A percentile compares a stretch with the other conserved stretches of the same genome.
Evolutionary conservation across 345 rosid species (phyloP).

Genomic region (Firmiana major): DNA sequence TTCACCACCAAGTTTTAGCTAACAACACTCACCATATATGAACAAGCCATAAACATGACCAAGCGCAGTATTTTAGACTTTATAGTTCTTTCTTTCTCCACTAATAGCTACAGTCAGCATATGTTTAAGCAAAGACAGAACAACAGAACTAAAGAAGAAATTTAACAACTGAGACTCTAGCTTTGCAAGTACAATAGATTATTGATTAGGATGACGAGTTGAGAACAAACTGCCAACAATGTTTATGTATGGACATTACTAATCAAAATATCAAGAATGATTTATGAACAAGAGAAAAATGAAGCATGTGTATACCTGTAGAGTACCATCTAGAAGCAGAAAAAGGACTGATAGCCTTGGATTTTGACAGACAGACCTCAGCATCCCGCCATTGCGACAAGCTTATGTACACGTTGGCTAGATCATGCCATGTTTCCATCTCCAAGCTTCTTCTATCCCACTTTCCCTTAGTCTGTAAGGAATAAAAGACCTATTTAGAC

Average conservation of each 20-base stretch:
- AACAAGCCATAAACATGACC: no score
- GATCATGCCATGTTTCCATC: conserved; percentile 69
- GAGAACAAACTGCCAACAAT: neutral
- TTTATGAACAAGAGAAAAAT: neutral
- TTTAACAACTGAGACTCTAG: neutral
- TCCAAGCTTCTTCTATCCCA: conserved; percentile 44
- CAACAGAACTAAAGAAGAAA: neutral
- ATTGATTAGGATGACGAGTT: neutral
- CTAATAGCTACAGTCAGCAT: neutral
- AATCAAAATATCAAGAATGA: neutral
- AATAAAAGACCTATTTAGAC: neutral
- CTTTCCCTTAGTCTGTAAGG: conserved; percentile 23
- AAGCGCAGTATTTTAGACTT: no score
- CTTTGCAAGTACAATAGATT: neutral
- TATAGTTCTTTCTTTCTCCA: no score
- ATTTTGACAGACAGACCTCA: conserved; percentile 62
- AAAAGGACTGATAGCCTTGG: conserved; percentile 46
- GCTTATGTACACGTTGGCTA: conserved; percentile 54
- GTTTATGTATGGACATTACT: neutral
- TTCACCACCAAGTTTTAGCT: neutral
- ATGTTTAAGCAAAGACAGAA: neutral
- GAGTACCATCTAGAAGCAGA: conserved; percentile 57
- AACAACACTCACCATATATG: neutral
- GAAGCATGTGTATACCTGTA: conserved; percentile 29
- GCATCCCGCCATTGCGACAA: conserved; percentile 69